Conservation (phyloP, 768 basidiomycete genomes). For the Rubroboletus satanas region DNA sequence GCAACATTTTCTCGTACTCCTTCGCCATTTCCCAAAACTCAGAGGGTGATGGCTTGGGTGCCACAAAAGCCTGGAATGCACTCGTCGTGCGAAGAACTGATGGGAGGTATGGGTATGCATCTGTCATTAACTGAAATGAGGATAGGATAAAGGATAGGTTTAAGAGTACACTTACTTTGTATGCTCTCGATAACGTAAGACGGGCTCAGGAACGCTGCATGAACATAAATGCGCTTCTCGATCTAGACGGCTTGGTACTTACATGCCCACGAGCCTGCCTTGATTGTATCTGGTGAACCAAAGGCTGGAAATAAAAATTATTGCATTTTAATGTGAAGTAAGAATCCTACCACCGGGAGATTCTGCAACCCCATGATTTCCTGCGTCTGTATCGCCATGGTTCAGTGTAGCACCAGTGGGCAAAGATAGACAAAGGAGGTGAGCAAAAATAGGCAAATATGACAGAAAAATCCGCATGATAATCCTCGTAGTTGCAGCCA, state of each 20-base stretch:
- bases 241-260: background rate
- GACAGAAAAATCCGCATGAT: background rate
- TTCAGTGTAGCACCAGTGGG: background rate
- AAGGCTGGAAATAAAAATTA: background rate
- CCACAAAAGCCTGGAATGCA: background rate
- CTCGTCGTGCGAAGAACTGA: background rate
- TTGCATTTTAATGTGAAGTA: background rate
- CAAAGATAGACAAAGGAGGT: background rate
- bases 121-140: background rate
- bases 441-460: background rate
- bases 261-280: background rate
- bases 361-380: background rate
- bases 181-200: background rate
- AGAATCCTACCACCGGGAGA: background rate
- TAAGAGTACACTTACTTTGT: background rate
- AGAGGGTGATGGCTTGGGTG: background rate
- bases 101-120: background rate
- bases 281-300: background rate
- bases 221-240: background rate
- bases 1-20: background rate
- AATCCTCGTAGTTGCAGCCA: background rate
- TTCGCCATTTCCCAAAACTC: conserved; percentile 13
- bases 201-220: background rate
- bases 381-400: too few species aligned
- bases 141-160: background rate